Conservation (phyloP, 2,329 filamentous ascomycete genomes). For the Hymenoscyphus salicellus region DNA sequence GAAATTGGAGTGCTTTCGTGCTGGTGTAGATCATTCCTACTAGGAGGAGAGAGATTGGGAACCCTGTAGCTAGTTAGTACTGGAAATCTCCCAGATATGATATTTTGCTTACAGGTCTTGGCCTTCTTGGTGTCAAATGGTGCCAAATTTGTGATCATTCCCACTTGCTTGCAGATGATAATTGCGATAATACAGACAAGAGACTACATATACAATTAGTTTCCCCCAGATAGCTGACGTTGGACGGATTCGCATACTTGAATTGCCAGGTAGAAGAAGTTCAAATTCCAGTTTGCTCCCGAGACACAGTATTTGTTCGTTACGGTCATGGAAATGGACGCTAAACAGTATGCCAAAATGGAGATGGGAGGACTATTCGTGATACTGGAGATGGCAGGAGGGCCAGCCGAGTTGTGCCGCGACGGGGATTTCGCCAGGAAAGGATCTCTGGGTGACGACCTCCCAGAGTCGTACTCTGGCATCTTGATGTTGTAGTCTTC, state of each 20-base stretch:
- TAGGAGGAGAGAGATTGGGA: conserved; percentile 90
- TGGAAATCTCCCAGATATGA: background rate
- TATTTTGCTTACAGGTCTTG: conserved; percentile 70
- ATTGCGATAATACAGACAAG: conserved; percentile 86
- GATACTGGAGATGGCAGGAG: conserved; percentile 40
- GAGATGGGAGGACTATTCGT: conserved; percentile 77
- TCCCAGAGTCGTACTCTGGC: conserved; percentile 41
- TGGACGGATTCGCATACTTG: conserved; percentile 62
- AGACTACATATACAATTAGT: conserved; percentile 54
- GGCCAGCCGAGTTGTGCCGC: conserved; percentile 32
- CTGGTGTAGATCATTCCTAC: conserved; percentile 99
- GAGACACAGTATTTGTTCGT: conserved; percentile 99
- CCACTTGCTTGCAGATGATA: conserved; percentile 72
- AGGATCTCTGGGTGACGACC: conserved; percentile 39
- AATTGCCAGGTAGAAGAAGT: conserved; percentile 88
- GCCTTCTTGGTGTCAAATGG: conserved; percentile 84
- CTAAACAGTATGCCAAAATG: conserved; percentile 85
- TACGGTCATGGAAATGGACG: conserved; percentile 99
- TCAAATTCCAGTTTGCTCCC: conserved; percentile 86
- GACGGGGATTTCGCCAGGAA: conserved; percentile 36
- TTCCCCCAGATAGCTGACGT: conserved; percentile 10
- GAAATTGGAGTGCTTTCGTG: conserved; percentile 91
- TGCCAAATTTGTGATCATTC: conserved; percentile 78
- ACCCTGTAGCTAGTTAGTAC: conserved; percentile 58
- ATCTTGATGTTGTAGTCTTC: conserved; percentile 73